Conservation (phyloP, 805 yeast species). For the Candida ovalis region DNA sequence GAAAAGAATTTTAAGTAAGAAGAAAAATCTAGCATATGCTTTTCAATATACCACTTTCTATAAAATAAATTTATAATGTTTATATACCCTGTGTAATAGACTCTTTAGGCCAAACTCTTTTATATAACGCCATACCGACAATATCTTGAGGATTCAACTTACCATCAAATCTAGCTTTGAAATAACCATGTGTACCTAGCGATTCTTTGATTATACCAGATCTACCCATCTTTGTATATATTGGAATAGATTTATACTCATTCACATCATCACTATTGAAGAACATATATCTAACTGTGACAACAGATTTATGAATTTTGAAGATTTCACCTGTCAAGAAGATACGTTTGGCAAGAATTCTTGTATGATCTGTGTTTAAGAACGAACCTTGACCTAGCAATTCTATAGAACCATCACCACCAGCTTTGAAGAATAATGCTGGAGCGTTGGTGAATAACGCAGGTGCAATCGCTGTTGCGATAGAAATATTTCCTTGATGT, state of each 20-base stretch:
- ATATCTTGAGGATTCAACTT: conserved; percentile 88
- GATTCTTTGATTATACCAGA: conserved; percentile 92
- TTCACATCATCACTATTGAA: conserved; percentile 85
- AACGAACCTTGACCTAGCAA: conserved; percentile 89
- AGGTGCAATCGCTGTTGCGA: conserved; percentile 89
- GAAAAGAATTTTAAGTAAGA: too few species aligned
- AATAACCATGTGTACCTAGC: conserved; percentile 97
- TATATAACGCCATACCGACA: conserved; percentile 89
- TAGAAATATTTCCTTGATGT: conserved; percentile 68
- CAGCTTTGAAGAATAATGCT: conserved; percentile 71
- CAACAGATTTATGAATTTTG: conserved; percentile 88
- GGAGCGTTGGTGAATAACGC: conserved; percentile 81
- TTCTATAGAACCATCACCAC: conserved; percentile 46
- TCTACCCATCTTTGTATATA: conserved; percentile 90
- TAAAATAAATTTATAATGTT: not conserved
- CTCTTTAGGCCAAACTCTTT: conserved; percentile 84
- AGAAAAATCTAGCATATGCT: too few species aligned
- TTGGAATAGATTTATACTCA: conserved; percentile 86
- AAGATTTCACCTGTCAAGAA: conserved; percentile 92
- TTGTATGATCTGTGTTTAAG: conserved; percentile 76
- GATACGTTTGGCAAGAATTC: conserved; percentile 83
- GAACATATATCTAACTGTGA: conserved; percentile 96
- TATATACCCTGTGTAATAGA: conserved; percentile 28
- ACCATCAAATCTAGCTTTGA: conserved; percentile 92
- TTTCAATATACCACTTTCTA: not conserved